A percentile compares a stretch with the other conserved stretches of the same genome.
phyloP scores from a whole-genome alignment of 495 filamentous ascomycete genomes.

The Penicillium robsamsonii region DNA sequence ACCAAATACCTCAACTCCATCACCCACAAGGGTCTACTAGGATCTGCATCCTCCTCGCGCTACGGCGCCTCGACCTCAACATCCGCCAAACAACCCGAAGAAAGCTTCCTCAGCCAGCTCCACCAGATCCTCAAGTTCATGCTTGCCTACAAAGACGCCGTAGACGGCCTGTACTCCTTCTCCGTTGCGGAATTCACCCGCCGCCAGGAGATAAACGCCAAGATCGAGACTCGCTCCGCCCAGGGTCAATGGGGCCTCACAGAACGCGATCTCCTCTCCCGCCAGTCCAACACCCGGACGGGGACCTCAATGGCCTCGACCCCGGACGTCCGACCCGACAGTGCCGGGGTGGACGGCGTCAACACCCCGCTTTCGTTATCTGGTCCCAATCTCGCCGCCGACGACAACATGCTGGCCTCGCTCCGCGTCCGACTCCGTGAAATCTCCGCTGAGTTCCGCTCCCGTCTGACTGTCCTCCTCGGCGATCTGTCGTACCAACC shows the following conservation, averaged over 20 bases:
- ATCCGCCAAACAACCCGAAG: constrained; percentile 56
- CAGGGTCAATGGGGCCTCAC: constrained; percentile 62
- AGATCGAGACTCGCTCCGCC: constrained; percentile 62
- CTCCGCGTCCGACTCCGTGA: constrained; percentile 67
- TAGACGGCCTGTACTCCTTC: constrained; percentile 93
- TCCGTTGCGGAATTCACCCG: constrained; percentile 90
- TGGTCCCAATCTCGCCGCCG: constrained; percentile 37
- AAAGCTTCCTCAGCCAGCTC: constrained; percentile 86
- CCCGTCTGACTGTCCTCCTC: constrained; percentile 73
- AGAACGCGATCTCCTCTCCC: constrained; percentile 49
- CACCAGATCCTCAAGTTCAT: constrained; percentile 91
- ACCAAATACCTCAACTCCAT: constrained; percentile 86
- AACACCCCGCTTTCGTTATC: constrained; percentile 35
- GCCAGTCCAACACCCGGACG: constrained; percentile 25
- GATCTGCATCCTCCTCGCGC: constrained; percentile 53
- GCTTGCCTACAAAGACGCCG: constrained; percentile 88
- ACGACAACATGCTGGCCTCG: constrained; percentile 70
- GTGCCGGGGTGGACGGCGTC: constrained; percentile 29
- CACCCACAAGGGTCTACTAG: constrained; percentile 93
- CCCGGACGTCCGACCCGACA: constrained; percentile 28
- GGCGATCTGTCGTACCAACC: constrained; percentile 91
- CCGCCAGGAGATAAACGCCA: constrained; percentile 77
- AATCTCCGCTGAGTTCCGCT: constrained; percentile 71
- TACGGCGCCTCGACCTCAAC: constrained; percentile 40
- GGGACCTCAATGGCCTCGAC: constrained; percentile 31